Evolutionary conservation across 2,329 filamentous ascomycete genomes (phyloP).

Genomic region (Hortaea sp.): DNA sequence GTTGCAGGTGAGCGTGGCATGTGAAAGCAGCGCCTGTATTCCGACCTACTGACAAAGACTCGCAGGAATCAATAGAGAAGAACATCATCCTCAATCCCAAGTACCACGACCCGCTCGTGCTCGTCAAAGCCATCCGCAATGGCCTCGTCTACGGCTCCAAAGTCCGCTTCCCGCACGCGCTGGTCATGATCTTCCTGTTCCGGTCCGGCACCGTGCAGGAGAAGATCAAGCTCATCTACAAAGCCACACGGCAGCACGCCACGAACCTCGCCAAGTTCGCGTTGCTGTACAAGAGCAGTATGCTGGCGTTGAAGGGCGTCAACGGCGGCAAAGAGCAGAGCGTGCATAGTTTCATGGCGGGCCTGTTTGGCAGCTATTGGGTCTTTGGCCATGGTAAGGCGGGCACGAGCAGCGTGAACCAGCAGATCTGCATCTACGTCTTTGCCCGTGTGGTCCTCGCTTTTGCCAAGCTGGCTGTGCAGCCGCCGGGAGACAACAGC

Average conservation of each 20-base stretch:
- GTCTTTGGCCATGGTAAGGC: constrained; percentile 78
- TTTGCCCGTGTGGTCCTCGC: constrained; percentile 85
- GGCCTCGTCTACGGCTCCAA: constrained; percentile 94
- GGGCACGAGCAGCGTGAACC: constrained; percentile 59
- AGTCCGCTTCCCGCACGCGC: constrained; percentile 93
- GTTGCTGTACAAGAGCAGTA: constrained; percentile 74
- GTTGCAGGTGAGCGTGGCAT: background rate
- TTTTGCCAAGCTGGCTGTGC: constrained; percentile 71
- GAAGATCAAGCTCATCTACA: constrained; percentile 67
- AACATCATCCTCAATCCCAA: constrained; percentile 67
- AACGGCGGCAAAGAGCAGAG: constrained; percentile 51
- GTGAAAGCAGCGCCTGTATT: background rate
- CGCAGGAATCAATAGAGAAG: constrained; percentile 58
- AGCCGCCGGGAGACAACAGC: constrained; percentile 39
- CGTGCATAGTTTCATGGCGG: constrained; percentile 78
- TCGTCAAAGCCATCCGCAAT: constrained; percentile 92
- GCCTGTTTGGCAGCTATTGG: constrained; percentile 79
- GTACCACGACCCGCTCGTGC: constrained; percentile 72
- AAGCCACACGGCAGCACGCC: constrained; percentile 83
- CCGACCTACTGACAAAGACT: background rate
- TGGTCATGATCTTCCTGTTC: constrained; percentile 98
- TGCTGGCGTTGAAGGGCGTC: constrained; percentile 57
- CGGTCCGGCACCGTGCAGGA: constrained; percentile 72
- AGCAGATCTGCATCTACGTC: constrained; percentile 97
- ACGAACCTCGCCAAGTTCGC: constrained; percentile 87